These are phyloP conservation scores for Westerdykella sp. DNA, from an alignment of 2,329 filamentous ascomycete genomes.

Conservation along the genomic window DNA sequence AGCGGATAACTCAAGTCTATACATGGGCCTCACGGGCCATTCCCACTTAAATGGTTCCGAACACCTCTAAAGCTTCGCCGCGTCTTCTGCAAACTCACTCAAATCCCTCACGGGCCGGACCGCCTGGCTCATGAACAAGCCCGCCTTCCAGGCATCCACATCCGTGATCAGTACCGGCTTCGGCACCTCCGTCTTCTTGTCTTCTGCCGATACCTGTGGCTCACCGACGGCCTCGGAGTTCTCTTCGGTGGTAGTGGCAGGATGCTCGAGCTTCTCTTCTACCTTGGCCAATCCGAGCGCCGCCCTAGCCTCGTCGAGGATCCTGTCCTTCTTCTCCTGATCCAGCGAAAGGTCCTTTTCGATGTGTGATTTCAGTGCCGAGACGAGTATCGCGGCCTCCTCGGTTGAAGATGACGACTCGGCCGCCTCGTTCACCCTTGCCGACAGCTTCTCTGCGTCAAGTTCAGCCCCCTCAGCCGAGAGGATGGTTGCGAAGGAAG, in stretches of 20 bases:
- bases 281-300: constrained; percentile 38
- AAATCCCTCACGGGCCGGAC: constrained; percentile 68
- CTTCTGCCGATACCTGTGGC: not conserved
- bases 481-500: constrained; percentile 43
- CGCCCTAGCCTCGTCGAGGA: constrained; percentile 47
- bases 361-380: constrained; percentile 47
- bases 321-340: constrained; percentile 43
- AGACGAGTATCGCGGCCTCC: constrained; percentile 38
- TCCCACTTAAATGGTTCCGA: not conserved
- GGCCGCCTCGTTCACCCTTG: constrained; percentile 41
- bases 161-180: constrained; percentile 62
- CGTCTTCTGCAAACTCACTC: constrained; percentile 78
- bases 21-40: no score
- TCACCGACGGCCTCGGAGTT: constrained; percentile 38
- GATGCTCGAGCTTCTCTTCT: constrained; percentile 10
- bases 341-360: constrained; percentile 41
- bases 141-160: constrained; percentile 73
- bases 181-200: constrained; percentile 19
- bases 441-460: constrained; percentile 39
- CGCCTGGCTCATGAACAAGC: constrained; percentile 65
- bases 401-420: constrained; percentile 40
- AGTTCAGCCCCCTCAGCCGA: constrained; percentile 42
- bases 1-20: no score
- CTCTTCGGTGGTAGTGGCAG: constrained; percentile 39
- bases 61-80: constrained; percentile 63